Conservation (phyloP, 1,284 basidiomycete genomes). For the Tetrapyrgos nigripes region DNA sequence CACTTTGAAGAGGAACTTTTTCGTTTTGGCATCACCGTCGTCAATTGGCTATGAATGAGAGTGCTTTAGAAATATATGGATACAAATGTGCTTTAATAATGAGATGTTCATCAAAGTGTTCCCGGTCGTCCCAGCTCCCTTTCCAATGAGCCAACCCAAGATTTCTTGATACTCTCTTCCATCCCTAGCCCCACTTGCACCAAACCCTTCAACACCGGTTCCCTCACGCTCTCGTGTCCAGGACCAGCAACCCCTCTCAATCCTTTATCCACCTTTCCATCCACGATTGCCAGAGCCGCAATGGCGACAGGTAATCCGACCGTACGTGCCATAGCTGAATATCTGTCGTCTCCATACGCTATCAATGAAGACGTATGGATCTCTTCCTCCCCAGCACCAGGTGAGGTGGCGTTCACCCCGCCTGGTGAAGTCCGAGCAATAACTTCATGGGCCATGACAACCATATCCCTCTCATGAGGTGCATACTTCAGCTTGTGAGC, state of each 20-base stretch:
- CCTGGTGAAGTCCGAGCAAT: conserved; percentile 44
- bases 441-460: conserved; percentile 88
- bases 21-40: too few relatives aligned
- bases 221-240: conserved; percentile 64
- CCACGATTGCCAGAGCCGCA: conserved; percentile 75
- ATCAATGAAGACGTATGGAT: conserved; percentile 81
- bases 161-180: conserved; percentile 53
- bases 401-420: not conserved
- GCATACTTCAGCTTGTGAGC: conserved; percentile 78
- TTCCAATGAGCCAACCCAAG: conserved; percentile 5
- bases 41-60: too few relatives aligned
- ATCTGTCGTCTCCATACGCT: conserved; percentile 69
- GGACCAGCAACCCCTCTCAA: conserved; percentile 75
- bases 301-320: conserved; percentile 89
- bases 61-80: too few relatives aligned
- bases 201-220: conserved; percentile 65
- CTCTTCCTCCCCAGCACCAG: conserved; percentile 37
- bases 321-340: conserved; percentile 88
- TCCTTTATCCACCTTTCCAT: conserved; percentile 59
- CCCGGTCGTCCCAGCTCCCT: not conserved
- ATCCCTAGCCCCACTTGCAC: conserved; percentile 71
- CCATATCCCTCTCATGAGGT: conserved; percentile 83
- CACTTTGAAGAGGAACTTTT: too few relatives aligned
- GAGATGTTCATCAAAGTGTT: not conserved
- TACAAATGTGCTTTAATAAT: too few relatives aligned